Percentiles rank a stretch among this genome's conserved stretches.
Evolutionary conservation across 495 filamentous ascomycete genomes (phyloP).

Genomic region (Hyaloscypha finlandica): DNA sequence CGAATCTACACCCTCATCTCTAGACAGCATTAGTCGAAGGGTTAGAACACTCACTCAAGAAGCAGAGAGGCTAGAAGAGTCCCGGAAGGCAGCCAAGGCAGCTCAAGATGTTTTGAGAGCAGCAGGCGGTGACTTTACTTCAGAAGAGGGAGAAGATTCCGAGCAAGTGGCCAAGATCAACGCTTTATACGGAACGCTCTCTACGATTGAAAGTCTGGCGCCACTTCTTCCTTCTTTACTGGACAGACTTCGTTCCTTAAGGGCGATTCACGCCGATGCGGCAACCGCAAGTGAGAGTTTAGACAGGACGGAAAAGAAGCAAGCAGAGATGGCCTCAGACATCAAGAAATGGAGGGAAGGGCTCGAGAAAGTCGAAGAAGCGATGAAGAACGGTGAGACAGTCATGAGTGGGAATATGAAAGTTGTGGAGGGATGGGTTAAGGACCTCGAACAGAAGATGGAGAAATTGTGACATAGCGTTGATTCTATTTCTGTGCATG

Average conservation of each 20-base stretch:
- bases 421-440: conserved; percentile 85
- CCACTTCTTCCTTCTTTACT: conserved; percentile 85
- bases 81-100: conserved; percentile 69
- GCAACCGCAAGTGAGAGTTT: conserved; percentile 81
- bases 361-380: conserved; percentile 73
- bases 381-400: conserved; percentile 66
- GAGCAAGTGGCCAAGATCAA: conserved; percentile 86
- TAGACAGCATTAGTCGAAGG: conserved; percentile 73
- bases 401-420: conserved; percentile 77
- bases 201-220: conserved; percentile 83
- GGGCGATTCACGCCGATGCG: conserved; percentile 83
- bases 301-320: conserved; percentile 72
- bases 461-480: conserved; percentile 34
- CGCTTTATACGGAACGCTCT: conserved; percentile 84
- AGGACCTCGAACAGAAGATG: conserved; percentile 78
- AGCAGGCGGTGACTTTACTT: conserved; percentile 38
- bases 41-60: conserved; percentile 77
- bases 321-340: conserved; percentile 80
- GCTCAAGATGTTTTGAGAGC: conserved; percentile 60
- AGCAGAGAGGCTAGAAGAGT: conserved; percentile 73
- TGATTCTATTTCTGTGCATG: neutral
- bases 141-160: conserved; percentile 42
- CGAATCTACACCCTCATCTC: conserved; percentile 61
- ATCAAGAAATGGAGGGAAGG: conserved; percentile 86
- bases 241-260: conserved; percentile 80